Evolutionary conservation across 371 early-diverging fungal species (phyloP).

Genomic region (Vairimorpha necatrix): DNA sequence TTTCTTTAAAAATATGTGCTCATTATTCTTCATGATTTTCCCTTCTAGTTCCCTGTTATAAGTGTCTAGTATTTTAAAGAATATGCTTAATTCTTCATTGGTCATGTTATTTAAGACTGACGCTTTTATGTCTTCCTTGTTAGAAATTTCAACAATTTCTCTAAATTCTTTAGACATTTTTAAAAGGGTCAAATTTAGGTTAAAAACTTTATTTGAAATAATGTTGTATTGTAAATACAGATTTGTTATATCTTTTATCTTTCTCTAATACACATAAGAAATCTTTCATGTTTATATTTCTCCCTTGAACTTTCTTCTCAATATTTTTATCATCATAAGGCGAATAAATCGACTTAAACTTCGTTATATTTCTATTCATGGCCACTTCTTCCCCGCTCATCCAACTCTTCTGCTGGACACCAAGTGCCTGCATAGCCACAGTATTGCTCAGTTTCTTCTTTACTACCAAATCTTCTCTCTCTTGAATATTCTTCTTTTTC

Average conservation of each 20-base stretch:
- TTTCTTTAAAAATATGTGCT: not conserved
- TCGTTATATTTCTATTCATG: constrained; percentile 51
- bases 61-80: constrained; percentile 15
- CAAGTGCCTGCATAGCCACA: constrained; percentile 65
- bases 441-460: constrained; percentile 64
- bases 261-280: constrained; percentile 62
- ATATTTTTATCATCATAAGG: constrained; percentile 62
- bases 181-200: too few relatives aligned
- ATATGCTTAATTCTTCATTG: constrained; percentile 12
- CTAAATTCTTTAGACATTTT: constrained; percentile 8
- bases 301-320: constrained; percentile 52
- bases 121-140: constrained; percentile 2
- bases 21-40: not conserved
- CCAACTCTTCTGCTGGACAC: constrained; percentile 64
- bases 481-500: constrained; percentile 62
- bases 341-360: constrained; percentile 59
- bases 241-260: constrained; percentile 65
- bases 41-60: constrained; percentile 16
- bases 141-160: not conserved
- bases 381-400: constrained; percentile 49
- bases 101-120: constrained; percentile 3
- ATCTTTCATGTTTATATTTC: constrained; percentile 63
- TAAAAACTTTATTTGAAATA: constrained; percentile 55
- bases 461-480: constrained; percentile 65
- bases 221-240: constrained; percentile 63